phyloP scores from a whole-genome alignment of 192 early-diverging fungal genomes.

The Coemansia sp. region DNA sequence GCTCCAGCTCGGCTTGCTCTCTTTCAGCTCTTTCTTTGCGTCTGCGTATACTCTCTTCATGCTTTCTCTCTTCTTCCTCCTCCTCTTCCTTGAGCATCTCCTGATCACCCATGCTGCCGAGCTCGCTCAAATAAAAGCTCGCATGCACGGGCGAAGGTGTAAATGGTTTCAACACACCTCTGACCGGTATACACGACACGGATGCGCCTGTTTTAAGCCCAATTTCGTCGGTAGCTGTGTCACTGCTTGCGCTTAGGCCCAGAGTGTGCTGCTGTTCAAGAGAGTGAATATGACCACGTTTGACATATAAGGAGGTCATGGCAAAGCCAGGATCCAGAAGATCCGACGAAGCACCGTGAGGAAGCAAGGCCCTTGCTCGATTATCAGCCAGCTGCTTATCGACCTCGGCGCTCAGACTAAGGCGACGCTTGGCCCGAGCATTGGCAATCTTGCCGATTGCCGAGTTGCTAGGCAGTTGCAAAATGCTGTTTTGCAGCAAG shows the following conservation, averaged over 20 bases:
- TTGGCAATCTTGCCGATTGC: slow-evolving; percentile 43
- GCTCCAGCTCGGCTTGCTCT: neutral
- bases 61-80: neutral
- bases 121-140: slow-evolving; percentile 22
- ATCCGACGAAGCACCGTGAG: slow-evolving; percentile 46
- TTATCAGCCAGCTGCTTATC: slow-evolving; percentile 30
- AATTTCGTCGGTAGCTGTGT: neutral
- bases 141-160: slow-evolving; percentile 34
- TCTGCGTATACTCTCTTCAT: neutral
- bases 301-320: slow-evolving; percentile 53
- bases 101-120: neutral
- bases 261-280: slow-evolving; percentile 13
- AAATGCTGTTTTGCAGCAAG: slow-evolving; percentile 39
- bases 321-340: slow-evolving; percentile 37
- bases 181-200: slow-evolving; percentile 6
- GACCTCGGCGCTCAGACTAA: slow-evolving; percentile 14
- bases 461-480: slow-evolving; percentile 50
- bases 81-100: slow-evolving; percentile 1
- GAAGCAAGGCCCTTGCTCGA: slow-evolving; percentile 39
- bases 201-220: neutral
- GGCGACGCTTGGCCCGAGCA: slow-evolving; percentile 27
- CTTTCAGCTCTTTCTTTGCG: neutral
- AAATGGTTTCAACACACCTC: slow-evolving; percentile 52
- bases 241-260: neutral
- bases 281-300: slow-evolving; percentile 45